Evolutionary conservation across 2,329 filamentous ascomycete genomes (phyloP).

Genomic region (Tolypocladium sp.): DNA sequence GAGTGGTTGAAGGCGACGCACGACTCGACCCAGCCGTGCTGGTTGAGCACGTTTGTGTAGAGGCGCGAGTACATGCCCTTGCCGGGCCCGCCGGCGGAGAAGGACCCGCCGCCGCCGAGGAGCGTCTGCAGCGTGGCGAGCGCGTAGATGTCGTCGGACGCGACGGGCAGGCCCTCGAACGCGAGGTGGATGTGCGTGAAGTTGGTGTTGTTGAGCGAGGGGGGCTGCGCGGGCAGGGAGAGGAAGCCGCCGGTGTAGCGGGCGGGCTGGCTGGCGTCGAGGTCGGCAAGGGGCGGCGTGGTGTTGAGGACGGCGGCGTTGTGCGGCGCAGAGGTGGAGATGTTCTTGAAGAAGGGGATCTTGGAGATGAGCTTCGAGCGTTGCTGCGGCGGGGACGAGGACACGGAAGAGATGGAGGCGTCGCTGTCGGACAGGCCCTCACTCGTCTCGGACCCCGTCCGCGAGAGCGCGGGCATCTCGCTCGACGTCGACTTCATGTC

Average conservation of each 20-base stretch:
- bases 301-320: constrained; percentile 46
- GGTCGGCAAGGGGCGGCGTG: constrained; percentile 27
- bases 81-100: constrained; percentile 90
- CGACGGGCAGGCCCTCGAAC: constrained; percentile 89
- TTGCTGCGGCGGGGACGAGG: constrained; percentile 25
- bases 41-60: constrained; percentile 96
- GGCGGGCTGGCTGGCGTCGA: constrained; percentile 55
- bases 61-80: constrained; percentile 99
- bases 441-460: constrained; percentile 51
- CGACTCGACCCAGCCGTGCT: constrained; percentile 94
- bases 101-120: constrained; percentile 90
- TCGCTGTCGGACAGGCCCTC: constrained; percentile 27
- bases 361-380: constrained; percentile 67
- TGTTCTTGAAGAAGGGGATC: constrained; percentile 82
- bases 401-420: constrained; percentile 21
- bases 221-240: constrained; percentile 70
- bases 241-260: constrained; percentile 94
- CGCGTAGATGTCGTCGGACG: constrained; percentile 88
- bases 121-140: constrained; percentile 92
- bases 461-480: constrained; percentile 37
- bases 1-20: constrained; percentile 96
- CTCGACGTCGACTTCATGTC: constrained; percentile 57
- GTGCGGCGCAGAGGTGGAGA: constrained; percentile 64
- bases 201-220: constrained; percentile 66
- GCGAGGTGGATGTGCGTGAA: constrained; percentile 92